phyloP scores from a whole-genome alignment of 2,329 filamentous ascomycete species.

The Boeremia lycopersici region DNA sequence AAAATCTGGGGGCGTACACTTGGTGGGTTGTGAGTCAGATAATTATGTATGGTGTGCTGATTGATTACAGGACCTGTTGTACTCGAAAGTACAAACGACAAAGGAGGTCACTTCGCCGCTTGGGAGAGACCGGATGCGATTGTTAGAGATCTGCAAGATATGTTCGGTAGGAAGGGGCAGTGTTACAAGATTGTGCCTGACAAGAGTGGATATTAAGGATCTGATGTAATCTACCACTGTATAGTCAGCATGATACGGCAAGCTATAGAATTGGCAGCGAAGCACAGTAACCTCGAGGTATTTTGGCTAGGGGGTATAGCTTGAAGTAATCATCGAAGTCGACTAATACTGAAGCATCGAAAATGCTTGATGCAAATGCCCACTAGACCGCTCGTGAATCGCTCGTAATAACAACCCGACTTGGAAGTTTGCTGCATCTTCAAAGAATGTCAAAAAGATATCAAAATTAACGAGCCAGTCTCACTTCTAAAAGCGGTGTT shows the following conservation, averaged over 20 bases:
- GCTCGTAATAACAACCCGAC: too few species aligned
- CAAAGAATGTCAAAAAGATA: too few species aligned
- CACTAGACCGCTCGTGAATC: too few species aligned
- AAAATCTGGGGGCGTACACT: slow-evolving; percentile 63
- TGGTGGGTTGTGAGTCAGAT: slow-evolving; percentile 46
- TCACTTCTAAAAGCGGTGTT: too few species aligned
- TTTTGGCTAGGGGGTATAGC: too few species aligned
- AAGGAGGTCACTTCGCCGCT: slow-evolving; percentile 67
- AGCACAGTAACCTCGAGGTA: background rate
- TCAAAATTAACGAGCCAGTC: too few species aligned
- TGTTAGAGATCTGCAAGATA: slow-evolving; percentile 59
- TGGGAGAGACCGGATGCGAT: slow-evolving; percentile 63
- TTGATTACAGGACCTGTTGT: slow-evolving; percentile 55
- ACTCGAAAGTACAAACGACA: slow-evolving; percentile 57
- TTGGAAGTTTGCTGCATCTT: too few species aligned
- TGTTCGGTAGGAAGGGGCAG: slow-evolving; percentile 60
- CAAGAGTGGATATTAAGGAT: slow-evolving; percentile 24
- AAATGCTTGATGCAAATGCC: too few species aligned
- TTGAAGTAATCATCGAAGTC: too few species aligned
- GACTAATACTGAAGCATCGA: too few species aligned
- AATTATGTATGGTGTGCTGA: background rate
- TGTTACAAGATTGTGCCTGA: slow-evolving; percentile 44
- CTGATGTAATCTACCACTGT: background rate
- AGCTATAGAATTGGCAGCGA: background rate
- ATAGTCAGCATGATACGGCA: background rate